Conservation (phyloP, 208 protist species). For the Trypanosoma theileri region DNA sequence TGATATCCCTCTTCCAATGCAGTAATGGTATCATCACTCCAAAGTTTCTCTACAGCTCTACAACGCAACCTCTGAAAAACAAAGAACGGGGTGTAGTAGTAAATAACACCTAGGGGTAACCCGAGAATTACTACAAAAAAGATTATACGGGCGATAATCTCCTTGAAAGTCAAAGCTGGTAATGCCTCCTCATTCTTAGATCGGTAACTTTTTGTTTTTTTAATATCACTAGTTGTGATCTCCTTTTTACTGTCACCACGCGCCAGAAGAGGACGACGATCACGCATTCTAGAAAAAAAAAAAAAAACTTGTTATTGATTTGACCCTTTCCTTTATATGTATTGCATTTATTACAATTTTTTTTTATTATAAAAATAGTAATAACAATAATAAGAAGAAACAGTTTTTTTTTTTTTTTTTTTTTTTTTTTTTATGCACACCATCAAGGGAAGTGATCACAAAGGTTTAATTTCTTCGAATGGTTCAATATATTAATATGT, state of each 20-base stretch:
- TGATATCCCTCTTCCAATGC: conserved; percentile 61
- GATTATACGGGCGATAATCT: conserved; percentile 44
- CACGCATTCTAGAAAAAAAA: conserved; percentile 18
- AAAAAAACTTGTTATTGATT: too few relatives aligned
- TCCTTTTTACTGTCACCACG: background rate
- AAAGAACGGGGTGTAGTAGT: conserved; percentile 79
- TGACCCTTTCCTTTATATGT: too few relatives aligned
- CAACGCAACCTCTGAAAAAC: conserved; percentile 74
- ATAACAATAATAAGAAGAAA: too few relatives aligned
- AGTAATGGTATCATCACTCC: conserved; percentile 44
- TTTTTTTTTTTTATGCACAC: too few relatives aligned
- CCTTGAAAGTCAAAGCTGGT: conserved; percentile 13
- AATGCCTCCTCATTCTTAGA: background rate
- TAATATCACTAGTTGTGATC: conserved; percentile 21
- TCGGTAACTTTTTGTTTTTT: conserved; percentile 5
- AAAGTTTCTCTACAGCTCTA: conserved; percentile 49
- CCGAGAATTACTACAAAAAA: conserved; percentile 64
- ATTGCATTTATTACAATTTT: too few relatives aligned
- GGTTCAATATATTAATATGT: too few relatives aligned
- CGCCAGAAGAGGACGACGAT: conserved; percentile 21
- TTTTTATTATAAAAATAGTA: too few relatives aligned
- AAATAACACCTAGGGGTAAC: conserved; percentile 53
- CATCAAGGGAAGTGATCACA: too few relatives aligned
- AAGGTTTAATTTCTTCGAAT: too few relatives aligned
- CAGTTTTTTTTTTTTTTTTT: too few relatives aligned